Base-by-base conservation (phyloP, 495 filamentous ascomycete species). In the Talaromyces stipitatus region DNA sequence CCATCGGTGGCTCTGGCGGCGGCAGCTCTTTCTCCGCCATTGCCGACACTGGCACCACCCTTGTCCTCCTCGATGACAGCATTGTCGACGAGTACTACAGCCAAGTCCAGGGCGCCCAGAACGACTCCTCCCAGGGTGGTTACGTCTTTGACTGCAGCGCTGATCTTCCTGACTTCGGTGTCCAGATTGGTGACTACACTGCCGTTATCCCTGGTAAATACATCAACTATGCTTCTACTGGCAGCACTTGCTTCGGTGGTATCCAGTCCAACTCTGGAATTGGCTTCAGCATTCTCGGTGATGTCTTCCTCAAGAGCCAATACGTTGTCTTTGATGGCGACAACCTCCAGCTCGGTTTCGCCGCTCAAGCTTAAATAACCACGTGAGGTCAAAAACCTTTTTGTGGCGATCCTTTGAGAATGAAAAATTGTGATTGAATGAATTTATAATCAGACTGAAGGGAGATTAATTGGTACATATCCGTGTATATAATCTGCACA, bases 281-380 rank as follows among this genome's bases (percentile, higher is more conserved):
- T 24, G 81, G 76, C 22, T 82, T 89, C 64, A 78, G 78, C 56
- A 90, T 94, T 68, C 84, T 85, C 54, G 88, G 89, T 38, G 89
- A 91, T 58, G 78, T 91, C 47, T 89, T 88, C 63, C 78, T 94
- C 59, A 91, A 92, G 78, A 80, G 81, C 58, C 84, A 89, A 61
- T 91, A 86, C 64, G 88, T 86, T 18, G 83, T 94, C 3, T 91
- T 91, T 61, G 82, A 91, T 55, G 26, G 28, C 3, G 23, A 47
- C 11, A 30, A 38, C 29, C 26, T 28, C 32, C 26, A 41, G 48
- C 12, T 58, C 16, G 56, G 56, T 28, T 58, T 58, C 22, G 56
- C 56, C 16, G 9, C 56, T 12, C 56, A 58, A 24, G 56, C 56
- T 29, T 58, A 52, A 28, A 33, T 33, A 3, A 59, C 29, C 52